Conservation (phyloP, 202 grass and related monocot species). For the Saccharum hybrid region DNA sequence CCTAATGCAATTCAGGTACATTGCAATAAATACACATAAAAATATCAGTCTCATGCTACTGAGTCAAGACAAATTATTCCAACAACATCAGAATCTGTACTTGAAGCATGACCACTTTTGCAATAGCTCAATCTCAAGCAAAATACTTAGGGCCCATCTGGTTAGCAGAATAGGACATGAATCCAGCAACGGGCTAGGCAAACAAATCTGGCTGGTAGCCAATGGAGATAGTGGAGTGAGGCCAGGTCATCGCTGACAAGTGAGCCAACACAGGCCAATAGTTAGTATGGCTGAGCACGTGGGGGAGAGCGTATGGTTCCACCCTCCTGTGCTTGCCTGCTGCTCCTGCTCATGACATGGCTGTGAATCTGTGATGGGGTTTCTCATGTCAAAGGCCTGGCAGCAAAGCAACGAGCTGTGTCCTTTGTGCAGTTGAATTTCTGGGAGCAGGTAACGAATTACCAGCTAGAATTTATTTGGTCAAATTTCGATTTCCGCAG, state of each 20-base stretch:
- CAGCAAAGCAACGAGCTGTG: background rate
- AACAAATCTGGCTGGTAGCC: background rate
- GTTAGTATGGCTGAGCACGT: background rate
- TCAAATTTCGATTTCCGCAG: background rate
- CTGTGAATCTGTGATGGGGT: background rate
- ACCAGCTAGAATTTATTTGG: background rate
- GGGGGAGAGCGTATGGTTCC: background rate
- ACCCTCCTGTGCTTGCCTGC: background rate
- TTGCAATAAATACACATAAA: constrained; percentile 32
- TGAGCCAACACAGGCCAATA: background rate
- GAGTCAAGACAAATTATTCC: background rate
- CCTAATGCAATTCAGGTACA: constrained; percentile 36
- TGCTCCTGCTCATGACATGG: background rate
- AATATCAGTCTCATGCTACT: background rate
- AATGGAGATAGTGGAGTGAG: background rate
- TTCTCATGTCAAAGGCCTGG: background rate
- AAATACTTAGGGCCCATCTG: background rate
- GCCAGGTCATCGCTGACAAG: background rate
- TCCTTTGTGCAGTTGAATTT: background rate
- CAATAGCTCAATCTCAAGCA: constrained; percentile 14
- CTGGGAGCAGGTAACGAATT: background rate
- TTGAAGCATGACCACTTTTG: constrained; percentile 35
- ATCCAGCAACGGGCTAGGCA: background rate
- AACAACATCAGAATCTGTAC: background rate
- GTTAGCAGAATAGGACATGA: background rate